phyloP scores from a whole-genome alignment of 2,329 filamentous ascomycete genomes.

The Talaromyces piceae region DNA sequence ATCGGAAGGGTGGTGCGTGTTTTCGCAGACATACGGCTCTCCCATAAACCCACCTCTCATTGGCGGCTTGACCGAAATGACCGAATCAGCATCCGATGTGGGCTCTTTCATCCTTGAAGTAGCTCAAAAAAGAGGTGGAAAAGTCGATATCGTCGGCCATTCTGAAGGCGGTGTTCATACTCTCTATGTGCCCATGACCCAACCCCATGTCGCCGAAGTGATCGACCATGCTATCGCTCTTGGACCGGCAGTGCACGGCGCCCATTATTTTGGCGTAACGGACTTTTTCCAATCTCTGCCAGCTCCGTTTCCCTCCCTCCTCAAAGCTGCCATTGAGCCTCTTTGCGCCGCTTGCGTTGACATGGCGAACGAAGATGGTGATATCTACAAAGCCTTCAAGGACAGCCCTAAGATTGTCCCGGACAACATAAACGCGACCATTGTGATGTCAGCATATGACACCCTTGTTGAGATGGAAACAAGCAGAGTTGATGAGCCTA shows the following conservation, averaged over 20 bases:
- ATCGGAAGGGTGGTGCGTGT: background rate
- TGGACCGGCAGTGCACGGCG: background rate
- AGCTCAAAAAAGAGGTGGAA: background rate
- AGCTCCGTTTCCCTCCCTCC: background rate
- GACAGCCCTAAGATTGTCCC: background rate
- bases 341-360: background rate
- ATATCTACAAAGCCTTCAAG: background rate
- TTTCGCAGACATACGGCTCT: background rate
- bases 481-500: conserved; percentile 53
- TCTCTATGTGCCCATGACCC: background rate
- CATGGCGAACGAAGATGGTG: background rate
- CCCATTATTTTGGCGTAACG: background rate
- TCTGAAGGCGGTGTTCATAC: background rate
- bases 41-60: background rate
- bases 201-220: background rate
- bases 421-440: background rate
- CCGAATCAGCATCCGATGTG: background rate
- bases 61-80: background rate
- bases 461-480: conserved; percentile 84
- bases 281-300: background rate
- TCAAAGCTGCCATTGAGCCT: background rate
- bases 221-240: background rate
- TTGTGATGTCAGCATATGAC: conserved; percentile 59
- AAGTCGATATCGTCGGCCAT: background rate
- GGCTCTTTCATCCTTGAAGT: background rate